Evolutionary conservation across 768 basidiomycete species (phyloP), one percentile per base, ranked within the genome.

Genomic region (Tremella fuciformis): DNA sequence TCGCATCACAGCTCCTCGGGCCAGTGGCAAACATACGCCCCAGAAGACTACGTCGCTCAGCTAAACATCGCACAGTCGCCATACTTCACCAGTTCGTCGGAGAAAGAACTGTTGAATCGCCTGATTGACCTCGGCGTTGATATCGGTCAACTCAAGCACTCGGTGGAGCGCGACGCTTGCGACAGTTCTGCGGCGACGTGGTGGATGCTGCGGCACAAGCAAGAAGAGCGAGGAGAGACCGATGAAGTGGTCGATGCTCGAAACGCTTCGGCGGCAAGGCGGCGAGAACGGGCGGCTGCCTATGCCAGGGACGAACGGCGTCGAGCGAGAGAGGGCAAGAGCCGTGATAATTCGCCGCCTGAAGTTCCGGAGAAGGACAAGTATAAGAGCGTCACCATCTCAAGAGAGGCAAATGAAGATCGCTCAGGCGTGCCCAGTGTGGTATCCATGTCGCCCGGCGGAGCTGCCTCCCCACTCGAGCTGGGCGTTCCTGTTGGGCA

Each of bases 81-180:
- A 44, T 87, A 89, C n/a, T 96, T 99, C 76, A 87, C 89, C 8
- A 89, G 90, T 0, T 81, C 86, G 0, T 79, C 85, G 7, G 94
- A 98, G 72, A 83, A 89, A 42, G 82, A 87, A 18, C 79, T 98
- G 13, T 79, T 99, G 25, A 88, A 88, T 60, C 80, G 78, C 1
- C 80, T 99, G 42, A 85, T 86, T 57, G 67, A 76, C 22, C 79
- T 96, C 4, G 94, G 96, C 0, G 85, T 99, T 60, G 96, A 98
- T 76, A 89, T 88, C 0, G 90, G 88, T 15, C 94, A 99, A 78
- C 87, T 97, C 50, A 86, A 87, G n/a, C 93, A 98, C 74, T 90
- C 88, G 0, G 96, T 98, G 13, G 81, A 88, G 47, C 86, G 83
- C 25, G 85, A 97, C 76, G 94, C 94, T 0, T 99, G 94, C 69